Conservation (phyloP, 2,329 filamentous ascomycete species). For the Calonectria leucothoes region DNA sequence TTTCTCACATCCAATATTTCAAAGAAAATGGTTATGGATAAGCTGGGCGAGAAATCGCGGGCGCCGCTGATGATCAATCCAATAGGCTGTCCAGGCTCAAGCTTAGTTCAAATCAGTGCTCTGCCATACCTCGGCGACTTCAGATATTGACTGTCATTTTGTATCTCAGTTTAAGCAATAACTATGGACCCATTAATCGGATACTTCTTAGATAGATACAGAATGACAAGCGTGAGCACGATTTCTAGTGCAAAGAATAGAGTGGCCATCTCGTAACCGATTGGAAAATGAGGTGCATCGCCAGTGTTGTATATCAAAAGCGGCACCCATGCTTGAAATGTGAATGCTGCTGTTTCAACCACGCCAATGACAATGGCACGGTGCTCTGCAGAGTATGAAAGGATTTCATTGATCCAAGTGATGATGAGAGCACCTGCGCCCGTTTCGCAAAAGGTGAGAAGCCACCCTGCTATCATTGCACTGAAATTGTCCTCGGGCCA, state of each 20-base stretch:
- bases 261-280: constrained; percentile 50
- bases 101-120: too few relatives aligned
- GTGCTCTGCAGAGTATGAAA: constrained; percentile 58
- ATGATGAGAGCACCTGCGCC: constrained; percentile 51
- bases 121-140: not conserved
- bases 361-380: constrained; percentile 61
- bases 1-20: too few relatives aligned
- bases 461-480: constrained; percentile 51
- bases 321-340: constrained; percentile 57
- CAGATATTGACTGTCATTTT: not conserved
- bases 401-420: constrained; percentile 61
- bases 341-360: constrained; percentile 58
- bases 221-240: constrained; percentile 33
- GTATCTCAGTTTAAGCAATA: not conserved
- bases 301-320: constrained; percentile 50
- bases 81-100: too few relatives aligned
- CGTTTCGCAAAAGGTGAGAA: constrained; percentile 49
- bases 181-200: not conserved
- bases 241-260: constrained; percentile 47
- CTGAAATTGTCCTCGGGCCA: constrained; percentile 48
- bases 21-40: too few relatives aligned
- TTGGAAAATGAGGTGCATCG: constrained; percentile 53
- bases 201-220: constrained; percentile 23
- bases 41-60: too few relatives aligned
- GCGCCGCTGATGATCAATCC: too few relatives aligned